These are phyloP conservation scores for Pseudonitzschia multiseries DNA, from an alignment of 108 stramenopile genomes.

Conservation along the genomic window DNA sequence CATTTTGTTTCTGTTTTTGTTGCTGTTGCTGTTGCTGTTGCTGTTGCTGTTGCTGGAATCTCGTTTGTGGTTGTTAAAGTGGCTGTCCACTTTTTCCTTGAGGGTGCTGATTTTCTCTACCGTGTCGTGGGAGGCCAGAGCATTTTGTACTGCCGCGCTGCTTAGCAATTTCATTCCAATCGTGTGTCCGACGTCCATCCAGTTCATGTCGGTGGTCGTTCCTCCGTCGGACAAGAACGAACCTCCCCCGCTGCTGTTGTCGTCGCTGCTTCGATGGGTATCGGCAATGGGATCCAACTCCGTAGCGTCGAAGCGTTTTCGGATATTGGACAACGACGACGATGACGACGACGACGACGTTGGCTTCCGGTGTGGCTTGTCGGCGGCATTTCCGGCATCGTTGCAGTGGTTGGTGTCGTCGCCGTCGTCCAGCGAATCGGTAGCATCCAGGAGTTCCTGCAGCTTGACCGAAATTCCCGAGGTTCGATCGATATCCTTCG, in stretches of 20 bases:
- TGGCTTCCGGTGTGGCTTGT: too few species aligned
- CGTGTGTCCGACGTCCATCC: constrained; percentile 78
- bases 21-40: not conserved
- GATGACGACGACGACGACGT: too few species aligned
- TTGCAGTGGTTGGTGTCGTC: not conserved
- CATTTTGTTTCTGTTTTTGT: not conserved
- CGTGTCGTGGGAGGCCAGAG: constrained; percentile 46
- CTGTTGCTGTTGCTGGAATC: not conserved
- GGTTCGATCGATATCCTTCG: not conserved
- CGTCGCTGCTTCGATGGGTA: too few species aligned
- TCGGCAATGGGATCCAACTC: too few species aligned
- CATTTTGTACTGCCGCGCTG: constrained; percentile 67
- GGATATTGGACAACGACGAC: not conserved
- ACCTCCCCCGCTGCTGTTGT: not conserved
- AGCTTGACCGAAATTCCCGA: not conserved
- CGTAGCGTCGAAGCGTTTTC: too few species aligned
- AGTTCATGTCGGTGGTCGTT: constrained; percentile 43
- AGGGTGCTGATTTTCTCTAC: constrained; percentile 42
- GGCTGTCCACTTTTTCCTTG: constrained; percentile 12
- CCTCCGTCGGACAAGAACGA: constrained; percentile 1
- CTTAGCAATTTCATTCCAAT: constrained; percentile 76
- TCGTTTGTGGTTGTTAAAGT: not conserved
- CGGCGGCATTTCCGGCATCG: not conserved
- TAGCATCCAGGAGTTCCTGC: not conserved
- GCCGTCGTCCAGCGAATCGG: not conserved